Conservation (phyloP, 108 stramenopile genomes). For the Parietichytrium sp. region DNA sequence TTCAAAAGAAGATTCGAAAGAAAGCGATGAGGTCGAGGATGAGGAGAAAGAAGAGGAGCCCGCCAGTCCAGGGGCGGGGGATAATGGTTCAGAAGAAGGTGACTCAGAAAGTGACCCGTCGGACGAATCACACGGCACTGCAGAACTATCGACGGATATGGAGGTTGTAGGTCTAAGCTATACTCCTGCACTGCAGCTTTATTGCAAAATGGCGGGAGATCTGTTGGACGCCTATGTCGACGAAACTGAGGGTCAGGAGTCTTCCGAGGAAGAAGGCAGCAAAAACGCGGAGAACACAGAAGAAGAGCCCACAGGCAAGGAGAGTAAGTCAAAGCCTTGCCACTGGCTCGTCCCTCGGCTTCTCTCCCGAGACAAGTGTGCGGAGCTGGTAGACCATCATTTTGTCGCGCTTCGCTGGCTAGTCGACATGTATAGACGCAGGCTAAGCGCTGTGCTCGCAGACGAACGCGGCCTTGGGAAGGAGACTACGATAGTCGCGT, state of each 20-base stretch:
- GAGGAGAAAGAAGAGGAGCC: too few species aligned
- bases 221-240: neutral
- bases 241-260: neutral
- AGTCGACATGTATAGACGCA: neutral
- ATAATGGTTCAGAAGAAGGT: too few species aligned
- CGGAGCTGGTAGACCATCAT: neutral
- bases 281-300: neutral
- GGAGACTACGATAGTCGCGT: neutral
- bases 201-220: neutral
- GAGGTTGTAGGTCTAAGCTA: neutral
- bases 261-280: neutral
- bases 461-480: constrained; percentile 9
- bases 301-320: neutral
- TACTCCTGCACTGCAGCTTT: neutral
- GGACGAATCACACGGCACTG: neutral
- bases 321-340: neutral
- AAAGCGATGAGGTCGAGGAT: too few species aligned
- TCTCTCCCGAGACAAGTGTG: neutral
- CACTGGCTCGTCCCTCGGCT: neutral
- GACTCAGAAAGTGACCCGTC: too few species aligned
- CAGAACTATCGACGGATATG: neutral
- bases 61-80: too few species aligned
- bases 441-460: neutral
- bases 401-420: neutral
- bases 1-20: too few species aligned